Base-by-base conservation (phyloP, 2,329 filamentous ascomycete genomes). In the Claviceps pusilla region DNA sequence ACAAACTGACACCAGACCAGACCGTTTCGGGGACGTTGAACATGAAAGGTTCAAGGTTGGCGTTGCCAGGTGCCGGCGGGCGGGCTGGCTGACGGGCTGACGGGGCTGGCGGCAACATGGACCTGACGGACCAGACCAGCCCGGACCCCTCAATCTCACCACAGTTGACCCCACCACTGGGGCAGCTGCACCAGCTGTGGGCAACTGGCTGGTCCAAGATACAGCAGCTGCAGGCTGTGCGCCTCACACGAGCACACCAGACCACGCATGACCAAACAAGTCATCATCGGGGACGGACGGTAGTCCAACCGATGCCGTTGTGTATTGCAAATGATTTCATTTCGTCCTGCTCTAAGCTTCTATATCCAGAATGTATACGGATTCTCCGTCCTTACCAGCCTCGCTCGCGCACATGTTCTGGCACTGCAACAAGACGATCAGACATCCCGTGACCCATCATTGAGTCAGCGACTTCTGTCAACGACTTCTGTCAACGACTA, bases 401-500 rank as follows among this genome's bases (percentile, higher is more conserved):
- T 19, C 31, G 11, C 33, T 24, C n/a, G 48, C 33, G 29, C 39
- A 51, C 37, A n/a, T 43, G 39, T 39, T 42, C 16, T 1, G 14
- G 12, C 31, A 29, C 33, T 3, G 10, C 3, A 10, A 31, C 28
- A 39, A 41, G 3, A 42, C 35, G 24, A 50, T 39, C 37, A 39
- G 10, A 39, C 12, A 28, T 14, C 10, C 41, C 11, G 35, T 11
- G 24, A 3, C 47, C 49, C 3, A 24, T 24, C 24, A 3, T 24
- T 24, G 24, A 19, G 51, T 56, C 43, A 50, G 29, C 10, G 43
- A 50, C 24, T 48, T 51, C 54, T 56, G 56, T 5, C 56, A 24
- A 24, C 24, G 24, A 24, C 24, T 19, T 1, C 19, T 19, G 19
- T 19, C 19, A 19, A 19, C 19, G 19, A 19, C 19, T 1, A 19